phyloP scores from a whole-genome alignment of 805 yeast species.

The Diddensiella transvaalensis region DNA sequence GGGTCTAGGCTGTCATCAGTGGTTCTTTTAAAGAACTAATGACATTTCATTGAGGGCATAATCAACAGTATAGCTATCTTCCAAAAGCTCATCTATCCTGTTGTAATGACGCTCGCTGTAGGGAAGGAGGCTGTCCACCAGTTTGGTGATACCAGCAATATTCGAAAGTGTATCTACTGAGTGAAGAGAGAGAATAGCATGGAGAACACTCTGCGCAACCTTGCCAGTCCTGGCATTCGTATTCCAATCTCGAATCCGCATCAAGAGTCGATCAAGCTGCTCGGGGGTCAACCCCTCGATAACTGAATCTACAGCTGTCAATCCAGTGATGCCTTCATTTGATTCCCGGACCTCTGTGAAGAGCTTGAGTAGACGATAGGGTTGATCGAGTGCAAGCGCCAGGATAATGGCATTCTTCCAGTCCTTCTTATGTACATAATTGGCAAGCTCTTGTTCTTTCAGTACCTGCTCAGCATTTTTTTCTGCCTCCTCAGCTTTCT shows the following conservation, averaged over 20 bases:
- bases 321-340: constrained; percentile 50
- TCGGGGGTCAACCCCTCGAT: constrained; percentile 55
- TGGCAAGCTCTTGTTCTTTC: constrained; percentile 82
- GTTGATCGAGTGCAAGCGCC: constrained; percentile 84
- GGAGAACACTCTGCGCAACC: constrained; percentile 73
- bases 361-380: constrained; percentile 80
- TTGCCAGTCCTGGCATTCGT: constrained; percentile 77
- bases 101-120: constrained; percentile 82
- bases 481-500: constrained; percentile 45
- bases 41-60: constrained; percentile 70
- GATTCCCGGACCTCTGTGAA: constrained; percentile 54
- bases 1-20: too few species aligned
- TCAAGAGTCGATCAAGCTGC: constrained; percentile 58
- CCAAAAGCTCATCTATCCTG: constrained; percentile 74
- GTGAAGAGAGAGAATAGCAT: constrained; percentile 56
- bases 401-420: constrained; percentile 87
- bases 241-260: constrained; percentile 91
- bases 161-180: constrained; percentile 54
- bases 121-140: constrained; percentile 76
- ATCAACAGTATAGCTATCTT: constrained; percentile 81
- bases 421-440: constrained; percentile 64
- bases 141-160: constrained; percentile 62
- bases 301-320: constrained; percentile 58
- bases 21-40: neutral
- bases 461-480: constrained; percentile 66